A percentile compares a stretch with the other conserved stretches of the same genome.
Conservation (phyloP, 2,329 filamentous ascomycete genomes). For the Colletotrichum tamarilloi region DNA sequence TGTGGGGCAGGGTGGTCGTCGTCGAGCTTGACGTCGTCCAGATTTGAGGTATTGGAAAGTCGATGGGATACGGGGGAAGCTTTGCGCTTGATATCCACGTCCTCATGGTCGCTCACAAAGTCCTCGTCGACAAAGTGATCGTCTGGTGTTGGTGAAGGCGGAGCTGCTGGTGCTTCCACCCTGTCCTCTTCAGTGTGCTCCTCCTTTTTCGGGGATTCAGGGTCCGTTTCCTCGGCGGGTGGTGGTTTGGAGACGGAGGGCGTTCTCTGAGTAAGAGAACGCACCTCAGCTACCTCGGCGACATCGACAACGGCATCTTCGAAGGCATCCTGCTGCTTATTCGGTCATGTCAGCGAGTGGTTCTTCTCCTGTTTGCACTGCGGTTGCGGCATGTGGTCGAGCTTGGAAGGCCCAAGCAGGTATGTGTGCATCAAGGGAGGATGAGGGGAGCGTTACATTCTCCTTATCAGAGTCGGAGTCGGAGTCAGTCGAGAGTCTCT, state of each 20-base stretch:
- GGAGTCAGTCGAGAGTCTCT: conserved; percentile 29
- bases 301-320: conserved; percentile 79
- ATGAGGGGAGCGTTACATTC: conserved; percentile 33
- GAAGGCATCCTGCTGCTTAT: conserved; percentile 73
- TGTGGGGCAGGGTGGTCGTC: conserved; percentile 60
- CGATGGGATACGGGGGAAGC: conserved; percentile 55
- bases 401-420: background rate
- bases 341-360: conserved; percentile 11
- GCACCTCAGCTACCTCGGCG: conserved; percentile 67
- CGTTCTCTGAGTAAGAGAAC: conserved; percentile 70
- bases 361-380: background rate
- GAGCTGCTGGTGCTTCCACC: conserved; percentile 28
- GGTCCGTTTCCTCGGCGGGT: conserved; percentile 36
- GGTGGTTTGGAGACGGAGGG: conserved; percentile 48
- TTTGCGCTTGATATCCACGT: conserved; percentile 43
- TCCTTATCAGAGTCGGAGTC: conserved; percentile 36
- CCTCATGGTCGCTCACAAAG: conserved; percentile 33
- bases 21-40: conserved; percentile 75
- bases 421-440: conserved; percentile 26
- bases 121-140: conserved; percentile 28
- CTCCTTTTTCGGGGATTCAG: conserved; percentile 36
- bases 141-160: conserved; percentile 16
- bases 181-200: conserved; percentile 43
- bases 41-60: conserved; percentile 58
- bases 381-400: background rate